phyloP scores from a whole-genome alignment of 495 filamentous ascomycete genomes.

The Apiosordaria backusii region DNA sequence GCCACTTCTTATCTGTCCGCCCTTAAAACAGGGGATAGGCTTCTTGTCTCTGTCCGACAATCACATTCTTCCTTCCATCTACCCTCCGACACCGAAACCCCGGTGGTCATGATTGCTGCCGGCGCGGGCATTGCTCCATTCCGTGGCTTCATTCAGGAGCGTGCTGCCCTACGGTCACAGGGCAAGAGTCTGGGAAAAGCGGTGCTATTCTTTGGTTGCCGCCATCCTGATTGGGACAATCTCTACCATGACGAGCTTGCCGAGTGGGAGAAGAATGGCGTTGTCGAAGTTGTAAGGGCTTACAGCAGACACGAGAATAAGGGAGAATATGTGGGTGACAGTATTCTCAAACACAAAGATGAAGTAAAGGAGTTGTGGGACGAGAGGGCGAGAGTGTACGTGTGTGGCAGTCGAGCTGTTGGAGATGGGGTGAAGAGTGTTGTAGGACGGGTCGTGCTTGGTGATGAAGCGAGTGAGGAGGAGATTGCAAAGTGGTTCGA shows the following conservation, averaged over 20 bases:
- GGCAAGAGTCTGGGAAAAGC: conserved; percentile 55
- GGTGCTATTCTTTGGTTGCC: conserved; percentile 63
- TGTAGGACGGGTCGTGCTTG: conserved; percentile 43
- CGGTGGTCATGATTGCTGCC: conserved; percentile 61
- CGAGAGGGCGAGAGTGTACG: conserved; percentile 58
- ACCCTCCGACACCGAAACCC: conserved; percentile 53
- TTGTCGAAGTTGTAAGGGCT: conserved; percentile 55
- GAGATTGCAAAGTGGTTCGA: conserved; percentile 50
- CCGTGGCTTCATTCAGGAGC: conserved; percentile 67
- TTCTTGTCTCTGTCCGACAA: conserved; percentile 60
- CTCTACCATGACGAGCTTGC: conserved; percentile 59
- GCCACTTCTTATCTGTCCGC: conserved; percentile 59
- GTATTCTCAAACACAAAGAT: conserved; percentile 50
- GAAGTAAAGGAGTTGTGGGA: conserved; percentile 54
- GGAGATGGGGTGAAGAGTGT: conserved; percentile 55
- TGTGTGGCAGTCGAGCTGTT: conserved; percentile 62
- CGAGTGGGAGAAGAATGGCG: conserved; percentile 56
- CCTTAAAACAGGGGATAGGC: conserved; percentile 55
- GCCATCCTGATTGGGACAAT: conserved; percentile 53
- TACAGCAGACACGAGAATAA: conserved; percentile 46
- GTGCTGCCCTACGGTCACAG: conserved; percentile 51
- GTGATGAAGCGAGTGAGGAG: conserved; percentile 38
- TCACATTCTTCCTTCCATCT: conserved; percentile 63
- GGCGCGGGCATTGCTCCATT: conserved; percentile 63
- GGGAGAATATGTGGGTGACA: conserved; percentile 60